These are phyloP conservation scores for Dictyostelium firmibasis DNA, from an alignment of 78 protist species.

Conservation along the genomic window DNA sequence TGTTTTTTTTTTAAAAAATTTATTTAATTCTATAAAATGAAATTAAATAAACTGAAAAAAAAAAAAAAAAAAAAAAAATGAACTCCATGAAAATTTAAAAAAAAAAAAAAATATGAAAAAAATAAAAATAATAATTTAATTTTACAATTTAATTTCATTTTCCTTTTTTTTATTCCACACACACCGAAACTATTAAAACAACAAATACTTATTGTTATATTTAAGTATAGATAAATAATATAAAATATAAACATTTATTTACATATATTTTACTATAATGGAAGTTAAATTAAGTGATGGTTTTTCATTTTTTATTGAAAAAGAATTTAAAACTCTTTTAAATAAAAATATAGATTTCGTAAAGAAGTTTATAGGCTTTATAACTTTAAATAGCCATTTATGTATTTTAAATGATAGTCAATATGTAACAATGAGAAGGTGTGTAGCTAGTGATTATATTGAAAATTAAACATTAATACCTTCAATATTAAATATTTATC, in stretches of 20 bases:
- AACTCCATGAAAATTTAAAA: too few species aligned
- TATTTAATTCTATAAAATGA: neutral
- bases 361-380: neutral
- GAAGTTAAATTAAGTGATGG: neutral
- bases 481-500: neutral
- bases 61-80: neutral
- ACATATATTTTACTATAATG: neutral
- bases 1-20: too few species aligned
- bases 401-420: neutral
- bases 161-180: too few species aligned
- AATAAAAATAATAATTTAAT: too few species aligned
- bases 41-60: neutral
- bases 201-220: too few species aligned
- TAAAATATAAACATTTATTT: too few species aligned
- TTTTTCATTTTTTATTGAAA: neutral
- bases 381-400: neutral
- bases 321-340: neutral
- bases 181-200: too few species aligned
- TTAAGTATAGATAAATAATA: too few species aligned
- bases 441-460: neutral
- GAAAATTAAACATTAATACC: neutral
- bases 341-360: neutral
- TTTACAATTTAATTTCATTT: too few species aligned
- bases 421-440: neutral
- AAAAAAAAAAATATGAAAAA: too few species aligned